Evolutionary conservation across 352 stramenopile genomes (phyloP).

Genomic region (Pythium monospermum): DNA sequence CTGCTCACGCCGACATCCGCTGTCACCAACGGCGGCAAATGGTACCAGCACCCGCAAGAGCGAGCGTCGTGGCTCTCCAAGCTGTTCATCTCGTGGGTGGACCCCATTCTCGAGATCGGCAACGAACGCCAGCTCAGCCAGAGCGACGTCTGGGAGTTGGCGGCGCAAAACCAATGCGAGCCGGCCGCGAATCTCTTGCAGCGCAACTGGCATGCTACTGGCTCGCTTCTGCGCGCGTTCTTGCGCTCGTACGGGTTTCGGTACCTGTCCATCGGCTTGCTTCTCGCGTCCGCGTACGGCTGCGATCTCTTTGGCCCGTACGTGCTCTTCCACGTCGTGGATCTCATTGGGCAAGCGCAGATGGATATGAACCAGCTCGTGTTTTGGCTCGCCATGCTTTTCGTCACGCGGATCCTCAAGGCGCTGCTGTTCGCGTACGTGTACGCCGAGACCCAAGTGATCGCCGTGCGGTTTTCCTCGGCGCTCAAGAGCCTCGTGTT

Average conservation of each 20-base stretch:
- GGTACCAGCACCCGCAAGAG: constrained; percentile 23
- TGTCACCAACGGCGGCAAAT: constrained; percentile 5
- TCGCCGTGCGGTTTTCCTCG: constrained; percentile 53
- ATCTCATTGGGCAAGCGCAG: constrained; percentile 34
- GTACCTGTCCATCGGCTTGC: constrained; percentile 36
- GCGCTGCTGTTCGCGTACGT: constrained; percentile 61
- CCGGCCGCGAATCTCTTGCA: constrained; percentile 44
- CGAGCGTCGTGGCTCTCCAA: constrained; percentile 26
- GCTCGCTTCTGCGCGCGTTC: constrained; percentile 51
- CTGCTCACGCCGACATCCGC: constrained; percentile 11
- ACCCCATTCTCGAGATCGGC: constrained; percentile 21
- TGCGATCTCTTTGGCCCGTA: constrained; percentile 58
- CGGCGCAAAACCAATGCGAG: constrained; percentile 33
- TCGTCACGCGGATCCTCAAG: constrained; percentile 59
- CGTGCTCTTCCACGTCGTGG: constrained; percentile 56
- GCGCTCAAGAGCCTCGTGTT: constrained; percentile 72
- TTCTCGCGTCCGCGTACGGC: constrained; percentile 37
- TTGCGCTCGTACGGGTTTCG: constrained; percentile 41
- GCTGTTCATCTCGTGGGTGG: constrained; percentile 30
- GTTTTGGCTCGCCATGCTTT: constrained; percentile 56
- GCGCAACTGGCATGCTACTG: constrained; percentile 48
- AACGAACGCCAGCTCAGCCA: constrained; percentile 39
- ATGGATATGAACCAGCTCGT: constrained; percentile 26
- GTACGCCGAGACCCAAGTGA: constrained; percentile 54
- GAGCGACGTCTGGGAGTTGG: constrained; percentile 58